Evolutionary conservation across 2,329 filamentous ascomycete genomes (phyloP).

Genomic region (Aspergillus brasiliensis): DNA sequence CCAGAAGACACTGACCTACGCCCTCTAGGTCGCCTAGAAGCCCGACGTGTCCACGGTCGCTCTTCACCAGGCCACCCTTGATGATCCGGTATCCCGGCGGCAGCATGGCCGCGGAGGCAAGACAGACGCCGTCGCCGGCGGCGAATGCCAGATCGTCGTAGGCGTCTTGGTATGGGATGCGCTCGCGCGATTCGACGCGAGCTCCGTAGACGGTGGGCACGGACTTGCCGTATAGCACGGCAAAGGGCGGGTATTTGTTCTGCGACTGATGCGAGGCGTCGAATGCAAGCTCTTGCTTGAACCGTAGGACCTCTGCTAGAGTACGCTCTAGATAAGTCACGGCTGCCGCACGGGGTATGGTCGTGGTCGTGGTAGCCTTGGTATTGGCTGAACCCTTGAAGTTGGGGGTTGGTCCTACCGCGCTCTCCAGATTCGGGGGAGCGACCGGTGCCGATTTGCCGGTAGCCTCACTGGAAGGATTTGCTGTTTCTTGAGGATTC

Average conservation of each 20-base stretch:
- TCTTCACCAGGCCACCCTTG: slow-evolving; percentile 72
- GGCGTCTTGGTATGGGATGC: slow-evolving; percentile 72
- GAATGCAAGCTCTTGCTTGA: slow-evolving; percentile 74
- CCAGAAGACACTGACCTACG: slow-evolving; percentile 72
- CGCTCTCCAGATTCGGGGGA: slow-evolving; percentile 33
- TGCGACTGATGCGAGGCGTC: slow-evolving; percentile 57
- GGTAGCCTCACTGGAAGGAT: neutral
- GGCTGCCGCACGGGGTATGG: slow-evolving; percentile 58
- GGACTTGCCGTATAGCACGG: slow-evolving; percentile 82
- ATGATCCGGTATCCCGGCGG: slow-evolving; percentile 76
- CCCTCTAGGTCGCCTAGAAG: slow-evolving; percentile 82
- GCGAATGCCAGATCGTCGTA: slow-evolving; percentile 89
- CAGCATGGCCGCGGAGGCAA: slow-evolving; percentile 82
- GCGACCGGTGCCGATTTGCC: neutral
- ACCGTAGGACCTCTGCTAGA: slow-evolving; percentile 69
- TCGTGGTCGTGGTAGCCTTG: slow-evolving; percentile 38
- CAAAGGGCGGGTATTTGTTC: slow-evolving; percentile 81
- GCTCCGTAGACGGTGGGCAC: slow-evolving; percentile 84
- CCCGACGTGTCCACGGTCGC: slow-evolving; percentile 83
- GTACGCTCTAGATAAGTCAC: slow-evolving; percentile 73
- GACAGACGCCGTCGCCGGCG: slow-evolving; percentile 83
- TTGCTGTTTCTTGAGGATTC: slow-evolving; percentile 2
- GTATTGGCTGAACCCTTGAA: slow-evolving; percentile 26
- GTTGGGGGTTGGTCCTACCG: slow-evolving; percentile 29
- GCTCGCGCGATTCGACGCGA: slow-evolving; percentile 70